Evolutionary conservation across 306 rosid genomes (phyloP).

Genomic region (Amphicarpaea edgeworthii): DNA sequence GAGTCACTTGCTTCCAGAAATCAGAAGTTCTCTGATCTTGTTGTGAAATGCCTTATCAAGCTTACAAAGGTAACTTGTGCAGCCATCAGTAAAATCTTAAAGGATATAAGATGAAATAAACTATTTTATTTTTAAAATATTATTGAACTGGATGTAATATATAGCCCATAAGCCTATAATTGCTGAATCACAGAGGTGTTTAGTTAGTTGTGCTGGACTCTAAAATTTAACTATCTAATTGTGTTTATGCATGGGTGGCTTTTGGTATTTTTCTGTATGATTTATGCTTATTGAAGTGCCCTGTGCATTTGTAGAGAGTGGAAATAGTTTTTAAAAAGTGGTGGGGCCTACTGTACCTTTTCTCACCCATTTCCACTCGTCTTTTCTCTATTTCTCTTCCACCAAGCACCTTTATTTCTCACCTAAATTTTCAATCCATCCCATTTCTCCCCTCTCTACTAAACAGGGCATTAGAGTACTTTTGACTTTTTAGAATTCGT

Average conservation of each 20-base stretch:
- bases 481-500: neutral
- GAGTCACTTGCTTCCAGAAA: slow-evolving; percentile 89
- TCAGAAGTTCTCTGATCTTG: slow-evolving; percentile 96
- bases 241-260: neutral
- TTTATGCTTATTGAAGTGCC: no score
- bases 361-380: no score
- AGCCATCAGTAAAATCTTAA: neutral
- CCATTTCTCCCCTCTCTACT: no score
- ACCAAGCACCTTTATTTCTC: no score
- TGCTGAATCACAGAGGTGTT: neutral
- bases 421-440: no score
- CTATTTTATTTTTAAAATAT: neutral
- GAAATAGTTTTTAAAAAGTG: no score
- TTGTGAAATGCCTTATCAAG: slow-evolving; percentile 98
- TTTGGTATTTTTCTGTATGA: no score
- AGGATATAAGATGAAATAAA: slow-evolving; percentile 16
- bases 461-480: no score
- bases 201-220: neutral
- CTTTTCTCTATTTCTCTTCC: no score
- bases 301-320: no score
- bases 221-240: neutral
- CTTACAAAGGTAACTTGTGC: slow-evolving; percentile 81
- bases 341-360: no score
- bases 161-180: neutral
- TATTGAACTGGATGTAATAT: slow-evolving; percentile 7